phyloP scores from a whole-genome alignment of 2,329 filamentous ascomycete species.

The Aspergillus sp. region DNA sequence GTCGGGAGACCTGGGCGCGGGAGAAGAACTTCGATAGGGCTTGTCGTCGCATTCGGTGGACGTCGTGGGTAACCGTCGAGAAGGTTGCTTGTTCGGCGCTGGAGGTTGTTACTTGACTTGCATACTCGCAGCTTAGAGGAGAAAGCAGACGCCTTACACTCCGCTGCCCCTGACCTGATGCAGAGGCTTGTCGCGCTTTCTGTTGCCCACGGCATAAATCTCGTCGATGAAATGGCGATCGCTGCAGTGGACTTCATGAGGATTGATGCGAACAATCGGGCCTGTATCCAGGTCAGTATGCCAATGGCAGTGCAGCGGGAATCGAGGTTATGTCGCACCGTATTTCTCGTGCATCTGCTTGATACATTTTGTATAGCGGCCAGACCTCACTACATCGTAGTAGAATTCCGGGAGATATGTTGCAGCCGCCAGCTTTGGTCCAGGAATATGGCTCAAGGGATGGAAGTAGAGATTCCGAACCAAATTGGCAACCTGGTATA shows the following conservation, averaged over 20 bases:
- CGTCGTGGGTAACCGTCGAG: slow-evolving; percentile 11
- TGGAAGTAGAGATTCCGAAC: slow-evolving; percentile 19
- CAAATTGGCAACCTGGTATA: too few relatives aligned
- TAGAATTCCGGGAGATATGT: slow-evolving; percentile 28
- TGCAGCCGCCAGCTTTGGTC: slow-evolving; percentile 24
- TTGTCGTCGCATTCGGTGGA: slow-evolving; percentile 14
- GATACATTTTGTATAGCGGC: slow-evolving; percentile 27
- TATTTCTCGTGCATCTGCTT: slow-evolving; percentile 28
- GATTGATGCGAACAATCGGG: slow-evolving; percentile 28
- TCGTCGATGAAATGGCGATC: slow-evolving; percentile 27
- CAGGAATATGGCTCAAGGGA: slow-evolving; percentile 26
- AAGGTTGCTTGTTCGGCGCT: slow-evolving; percentile 7
- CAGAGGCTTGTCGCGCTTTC: slow-evolving; percentile 18
- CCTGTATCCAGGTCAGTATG: slow-evolving; percentile 9
- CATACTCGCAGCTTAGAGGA: too few relatives aligned
- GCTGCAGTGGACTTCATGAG: slow-evolving; percentile 27
- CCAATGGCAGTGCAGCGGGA: too few relatives aligned
- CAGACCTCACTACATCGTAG: slow-evolving; percentile 24
- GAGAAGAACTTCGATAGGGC: slow-evolving; percentile 17
- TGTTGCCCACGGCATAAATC: slow-evolving; percentile 21
- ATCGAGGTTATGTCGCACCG: slow-evolving; percentile 1
- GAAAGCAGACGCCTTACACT: too few relatives aligned
- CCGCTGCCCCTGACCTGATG: slow-evolving; percentile 3
- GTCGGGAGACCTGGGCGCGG: too few relatives aligned
- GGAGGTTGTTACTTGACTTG: too few relatives aligned